Percentiles rank a stretch among this genome's conserved stretches.
Conservation (phyloP, 2,329 filamentous ascomycete genomes). For the Monosporascus cannonballus region DNA sequence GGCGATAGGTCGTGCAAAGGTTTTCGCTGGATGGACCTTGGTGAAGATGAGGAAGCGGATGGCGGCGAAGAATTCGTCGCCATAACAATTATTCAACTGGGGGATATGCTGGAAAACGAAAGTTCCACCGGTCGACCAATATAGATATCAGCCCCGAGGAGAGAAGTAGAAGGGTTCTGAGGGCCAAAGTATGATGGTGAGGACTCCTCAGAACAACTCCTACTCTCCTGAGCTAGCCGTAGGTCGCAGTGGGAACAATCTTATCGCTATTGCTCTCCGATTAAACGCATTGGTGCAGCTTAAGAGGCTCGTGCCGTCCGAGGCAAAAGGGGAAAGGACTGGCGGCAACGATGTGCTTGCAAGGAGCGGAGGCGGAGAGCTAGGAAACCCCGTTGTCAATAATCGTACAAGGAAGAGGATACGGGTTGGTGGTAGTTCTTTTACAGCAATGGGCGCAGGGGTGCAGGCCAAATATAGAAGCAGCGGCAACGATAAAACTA, state of each 20-base stretch:
- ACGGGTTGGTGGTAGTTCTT: too few species aligned
- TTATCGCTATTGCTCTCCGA: too few species aligned
- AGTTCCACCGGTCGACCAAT: slow-evolving; percentile 8
- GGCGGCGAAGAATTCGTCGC: slow-evolving; percentile 22
- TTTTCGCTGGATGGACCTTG: slow-evolving; percentile 22
- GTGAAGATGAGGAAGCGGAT: slow-evolving; percentile 19
- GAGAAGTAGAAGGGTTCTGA: background rate
- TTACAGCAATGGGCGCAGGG: too few species aligned
- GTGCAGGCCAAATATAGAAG: background rate
- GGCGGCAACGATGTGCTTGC: too few species aligned
- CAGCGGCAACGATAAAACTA: background rate
- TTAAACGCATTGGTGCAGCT: too few species aligned
- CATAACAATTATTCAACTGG: slow-evolving; percentile 21
- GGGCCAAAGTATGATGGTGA: background rate
- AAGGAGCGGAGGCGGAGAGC: too few species aligned
- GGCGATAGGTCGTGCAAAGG: slow-evolving; percentile 24
- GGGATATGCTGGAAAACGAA: slow-evolving; percentile 9
- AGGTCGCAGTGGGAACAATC: background rate
- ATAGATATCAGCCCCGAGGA: background rate
- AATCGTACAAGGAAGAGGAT: too few species aligned
- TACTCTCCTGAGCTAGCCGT: background rate
- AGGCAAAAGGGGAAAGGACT: too few species aligned
- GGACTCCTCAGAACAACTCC: background rate
- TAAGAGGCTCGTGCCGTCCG: too few species aligned
- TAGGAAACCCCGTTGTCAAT: too few species aligned